A percentile compares a stretch with the other conserved stretches of the same genome.
Conservation (phyloP, 495 filamentous ascomycete genomes). For the Hamigera avellanea region DNA sequence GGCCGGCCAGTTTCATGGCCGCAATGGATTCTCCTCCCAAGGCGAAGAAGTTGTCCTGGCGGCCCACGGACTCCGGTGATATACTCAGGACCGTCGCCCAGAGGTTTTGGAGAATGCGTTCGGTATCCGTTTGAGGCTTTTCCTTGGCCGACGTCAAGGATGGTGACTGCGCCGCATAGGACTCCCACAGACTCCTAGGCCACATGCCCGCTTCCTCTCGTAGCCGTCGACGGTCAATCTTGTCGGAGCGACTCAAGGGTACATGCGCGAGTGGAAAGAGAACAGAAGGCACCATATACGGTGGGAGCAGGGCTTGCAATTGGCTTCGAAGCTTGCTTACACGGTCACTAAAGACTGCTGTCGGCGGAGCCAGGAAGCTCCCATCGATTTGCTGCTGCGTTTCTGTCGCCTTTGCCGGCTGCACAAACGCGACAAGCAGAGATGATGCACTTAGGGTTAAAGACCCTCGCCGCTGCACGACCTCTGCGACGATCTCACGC, state of each 20-base stretch:
- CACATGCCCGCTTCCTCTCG: background rate
- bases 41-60: constrained; percentile 38
- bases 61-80: constrained; percentile 13
- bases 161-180: background rate
- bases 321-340: too few relatives aligned
- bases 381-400: too few relatives aligned
- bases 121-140: constrained; percentile 1
- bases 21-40: constrained; percentile 43
- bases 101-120: constrained; percentile 9
- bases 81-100: constrained; percentile 12
- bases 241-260: constrained; percentile 4
- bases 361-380: background rate
- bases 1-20: constrained; percentile 34
- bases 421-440: too few relatives aligned
- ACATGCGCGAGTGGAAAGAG: constrained; percentile 3
- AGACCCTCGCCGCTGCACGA: too few relatives aligned
- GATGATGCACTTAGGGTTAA: too few relatives aligned
- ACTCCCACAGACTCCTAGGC: background rate
- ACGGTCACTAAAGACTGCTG: too few relatives aligned
- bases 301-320: too few relatives aligned
- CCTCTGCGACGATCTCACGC: too few relatives aligned
- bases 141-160: constrained; percentile 1
- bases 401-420: too few relatives aligned
- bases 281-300: too few relatives aligned
- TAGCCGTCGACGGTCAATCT: constrained; percentile 7